Base-by-base conservation (phyloP, 441 rosid species). In the Populus trichocarpa region DNA sequence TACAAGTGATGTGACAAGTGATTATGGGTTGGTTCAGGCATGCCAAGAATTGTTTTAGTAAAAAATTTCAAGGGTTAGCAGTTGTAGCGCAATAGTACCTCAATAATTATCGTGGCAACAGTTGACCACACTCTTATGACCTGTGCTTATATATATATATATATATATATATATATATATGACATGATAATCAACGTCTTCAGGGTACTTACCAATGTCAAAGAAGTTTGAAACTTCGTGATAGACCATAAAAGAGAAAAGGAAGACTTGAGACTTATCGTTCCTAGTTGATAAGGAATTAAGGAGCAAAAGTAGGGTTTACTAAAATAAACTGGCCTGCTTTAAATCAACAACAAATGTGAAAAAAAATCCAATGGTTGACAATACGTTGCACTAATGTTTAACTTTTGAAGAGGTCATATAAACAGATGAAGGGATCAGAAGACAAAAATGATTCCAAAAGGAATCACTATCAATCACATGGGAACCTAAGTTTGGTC, bases 401-500 rank as follows among this genome's bases (percentile, higher is more conserved):
- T 79, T 67, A 33, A 53, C 30, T 30, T 70, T 70, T 72, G 72
- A 61, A 75, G 11, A 73, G 30, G 70, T 59, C 75, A 72, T 13
- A 22, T n/a, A 77, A 74, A 80, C 78, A 77, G 79, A 79, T 79
- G 63, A 71, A 53, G 82, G 74, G 82, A 76, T 68, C 46, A 11
- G 16, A 35, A 81, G 81, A 78, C 86, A 59, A 72, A 36, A 78
- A 75, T 80, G 81, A 86, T 83, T 85, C 89, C 84, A 75, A 84
- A 78, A 59, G 30, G 76, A n/a, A 84, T 85, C 86, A 32, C 86
- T 50, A 76, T 87, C 89, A 72, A 80, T 81, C 91, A 88, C 91
- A 87, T 87, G 91, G 81, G 59, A 73, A 83, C 83, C 86, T 74
- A 79, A 64, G 69, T 77, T 75, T 82, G 91, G 91, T 83, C 90